These are phyloP conservation scores for Trypanosoma melophagium DNA, from an alignment of 208 protist genomes.

Conservation along the genomic window DNA sequence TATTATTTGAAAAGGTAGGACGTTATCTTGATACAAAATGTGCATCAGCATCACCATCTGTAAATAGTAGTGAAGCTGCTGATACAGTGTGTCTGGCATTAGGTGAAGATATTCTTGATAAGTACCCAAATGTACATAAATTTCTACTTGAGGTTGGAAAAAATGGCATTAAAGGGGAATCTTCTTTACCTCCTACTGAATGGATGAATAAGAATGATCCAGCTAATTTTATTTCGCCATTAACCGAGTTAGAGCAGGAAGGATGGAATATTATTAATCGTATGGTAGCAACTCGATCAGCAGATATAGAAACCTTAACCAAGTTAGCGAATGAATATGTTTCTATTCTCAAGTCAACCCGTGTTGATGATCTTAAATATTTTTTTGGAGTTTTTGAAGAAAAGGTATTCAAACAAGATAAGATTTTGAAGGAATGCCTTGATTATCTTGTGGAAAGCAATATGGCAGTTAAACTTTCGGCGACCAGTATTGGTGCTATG, in stretches of 20 bases:
- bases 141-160: constrained; percentile 49
- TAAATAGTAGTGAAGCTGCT: constrained; percentile 47
- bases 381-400: constrained; percentile 86
- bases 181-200: constrained; percentile 43
- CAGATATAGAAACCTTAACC: constrained; percentile 42
- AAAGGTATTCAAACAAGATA: constrained; percentile 86
- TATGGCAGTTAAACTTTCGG: constrained; percentile 48
- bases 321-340: constrained; percentile 63
- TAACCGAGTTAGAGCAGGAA: constrained; percentile 61
- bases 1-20: constrained; percentile 49
- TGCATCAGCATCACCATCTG: constrained; percentile 20
- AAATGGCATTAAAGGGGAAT: constrained; percentile 41
- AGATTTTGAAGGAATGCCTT: constrained; percentile 70
- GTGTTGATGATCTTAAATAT: constrained; percentile 81
- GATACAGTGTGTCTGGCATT: constrained; percentile 44
- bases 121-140: constrained; percentile 38
- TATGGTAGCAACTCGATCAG: constrained; percentile 64
- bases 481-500: constrained; percentile 63
- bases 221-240: constrained; percentile 45
- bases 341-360: constrained; percentile 43
- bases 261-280: constrained; percentile 64
- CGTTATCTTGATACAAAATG: constrained; percentile 47
- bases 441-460: constrained; percentile 50
- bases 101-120: constrained; percentile 51
- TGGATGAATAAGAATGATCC: constrained; percentile 86